Evolutionary conservation across 495 filamentous ascomycete species (phyloP).

Genomic region (Jackrogersella minutella): DNA sequence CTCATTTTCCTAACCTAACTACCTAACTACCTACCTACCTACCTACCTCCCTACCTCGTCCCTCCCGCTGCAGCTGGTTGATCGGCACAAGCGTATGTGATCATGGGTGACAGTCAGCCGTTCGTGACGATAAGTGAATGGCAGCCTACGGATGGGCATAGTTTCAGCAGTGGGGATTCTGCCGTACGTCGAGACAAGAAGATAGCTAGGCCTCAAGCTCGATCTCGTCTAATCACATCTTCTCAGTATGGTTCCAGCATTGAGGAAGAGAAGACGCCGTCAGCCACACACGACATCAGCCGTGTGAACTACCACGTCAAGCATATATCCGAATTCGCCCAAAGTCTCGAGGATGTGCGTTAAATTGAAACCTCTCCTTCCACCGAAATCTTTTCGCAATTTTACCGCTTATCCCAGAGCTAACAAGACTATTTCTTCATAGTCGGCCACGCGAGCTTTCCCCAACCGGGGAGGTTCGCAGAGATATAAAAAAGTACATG

Average conservation of each 20-base stretch:
- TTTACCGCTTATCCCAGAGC: not conserved
- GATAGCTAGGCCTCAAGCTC: conserved; percentile 41
- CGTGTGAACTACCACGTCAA: conserved; percentile 62
- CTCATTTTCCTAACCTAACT: no score
- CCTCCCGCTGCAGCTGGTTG: conserved; percentile 19
- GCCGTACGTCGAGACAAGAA: conserved; percentile 50
- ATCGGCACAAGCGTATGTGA: conserved; percentile 40
- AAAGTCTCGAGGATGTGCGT: conserved; percentile 57
- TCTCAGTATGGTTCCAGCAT: conserved; percentile 56
- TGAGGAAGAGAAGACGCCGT: conserved; percentile 47
- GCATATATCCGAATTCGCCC: conserved; percentile 57
- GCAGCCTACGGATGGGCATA: conserved; percentile 50
- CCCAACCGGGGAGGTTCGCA: conserved; percentile 55
- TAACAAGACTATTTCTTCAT: conserved; percentile 18
- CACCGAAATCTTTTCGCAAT: not conserved
- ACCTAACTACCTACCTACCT: not conserved
- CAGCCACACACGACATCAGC: conserved; percentile 61
- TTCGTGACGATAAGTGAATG: conserved; percentile 57
- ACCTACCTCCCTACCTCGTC: not conserved
- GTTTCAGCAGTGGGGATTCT: conserved; percentile 57
- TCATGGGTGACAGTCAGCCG: conserved; percentile 46
- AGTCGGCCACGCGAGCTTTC: conserved; percentile 61
- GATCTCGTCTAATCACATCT: conserved; percentile 32
- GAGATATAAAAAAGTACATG: conserved; percentile 61
- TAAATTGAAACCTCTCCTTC: conserved; percentile 30